Conservation (phyloP, 495 filamentous ascomycete genomes). For the Lasiosphaeria miniovina region DNA sequence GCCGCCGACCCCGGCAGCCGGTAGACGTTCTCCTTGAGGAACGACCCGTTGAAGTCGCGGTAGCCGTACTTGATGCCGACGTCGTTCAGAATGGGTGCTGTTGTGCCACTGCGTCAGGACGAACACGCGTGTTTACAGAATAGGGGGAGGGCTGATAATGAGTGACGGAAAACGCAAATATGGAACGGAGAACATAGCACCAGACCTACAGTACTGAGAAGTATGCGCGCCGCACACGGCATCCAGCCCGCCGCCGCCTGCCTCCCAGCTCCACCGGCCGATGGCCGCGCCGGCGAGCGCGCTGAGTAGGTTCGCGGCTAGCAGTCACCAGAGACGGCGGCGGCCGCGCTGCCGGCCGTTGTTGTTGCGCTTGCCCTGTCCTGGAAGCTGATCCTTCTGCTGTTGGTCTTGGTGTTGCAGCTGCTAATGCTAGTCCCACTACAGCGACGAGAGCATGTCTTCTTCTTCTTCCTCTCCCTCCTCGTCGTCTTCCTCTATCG, state of each 20-base stretch:
- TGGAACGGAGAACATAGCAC: background rate
- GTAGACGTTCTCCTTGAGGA: constrained; percentile 52
- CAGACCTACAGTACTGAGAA: background rate
- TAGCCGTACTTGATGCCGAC: constrained; percentile 11
- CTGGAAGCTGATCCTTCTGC: too few relatives aligned
- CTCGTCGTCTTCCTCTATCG: too few relatives aligned
- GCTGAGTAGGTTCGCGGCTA: background rate
- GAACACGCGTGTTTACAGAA: background rate
- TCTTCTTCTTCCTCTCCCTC: too few relatives aligned
- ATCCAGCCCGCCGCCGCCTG: background rate
- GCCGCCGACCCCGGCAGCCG: constrained; percentile 49
- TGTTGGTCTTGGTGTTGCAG: too few relatives aligned
- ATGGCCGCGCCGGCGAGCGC: background rate
- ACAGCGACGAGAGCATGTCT: too few relatives aligned
- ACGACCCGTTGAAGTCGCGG: constrained; percentile 48
- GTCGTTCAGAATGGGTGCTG: constrained; percentile 9
- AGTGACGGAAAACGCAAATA: background rate
- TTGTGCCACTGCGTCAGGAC: background rate
- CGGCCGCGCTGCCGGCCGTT: too few relatives aligned
- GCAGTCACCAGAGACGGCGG: background rate
- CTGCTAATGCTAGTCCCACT: too few relatives aligned
- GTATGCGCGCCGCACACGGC: background rate
- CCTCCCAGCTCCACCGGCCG: background rate
- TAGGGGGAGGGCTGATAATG: background rate
- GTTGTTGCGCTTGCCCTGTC: too few relatives aligned